These are phyloP conservation scores for Massarina eburnea DNA, from an alignment of 2,329 filamentous ascomycete species.

Conservation along the genomic window DNA sequence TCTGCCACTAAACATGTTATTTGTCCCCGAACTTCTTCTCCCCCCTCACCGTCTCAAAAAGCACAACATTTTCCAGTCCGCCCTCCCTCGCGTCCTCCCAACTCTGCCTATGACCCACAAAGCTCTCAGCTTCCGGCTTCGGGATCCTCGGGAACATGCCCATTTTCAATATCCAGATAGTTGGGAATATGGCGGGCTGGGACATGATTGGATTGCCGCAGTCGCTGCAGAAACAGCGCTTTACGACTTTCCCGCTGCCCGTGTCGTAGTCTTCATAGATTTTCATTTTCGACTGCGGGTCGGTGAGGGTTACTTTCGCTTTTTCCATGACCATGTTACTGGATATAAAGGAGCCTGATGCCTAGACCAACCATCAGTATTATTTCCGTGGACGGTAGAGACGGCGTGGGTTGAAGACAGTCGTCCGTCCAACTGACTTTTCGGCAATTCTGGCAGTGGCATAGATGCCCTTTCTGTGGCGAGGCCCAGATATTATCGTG, in stretches of 20 bases:
- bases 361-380: neutral
- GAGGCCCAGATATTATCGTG: constrained; percentile 51
- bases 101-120: constrained; percentile 46
- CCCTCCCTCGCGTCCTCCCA: constrained; percentile 42
- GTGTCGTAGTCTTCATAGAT: constrained; percentile 50
- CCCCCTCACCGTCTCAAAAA: constrained; percentile 45
- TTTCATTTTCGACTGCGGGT: constrained; percentile 49
- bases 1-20: neutral
- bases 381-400: neutral
- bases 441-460: constrained; percentile 56
- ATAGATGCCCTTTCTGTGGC: constrained; percentile 29
- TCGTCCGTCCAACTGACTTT: constrained; percentile 47
- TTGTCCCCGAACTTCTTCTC: constrained; percentile 41
- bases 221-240: constrained; percentile 52
- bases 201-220: constrained; percentile 54
- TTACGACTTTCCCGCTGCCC: constrained; percentile 49
- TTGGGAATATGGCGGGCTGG: constrained; percentile 42
- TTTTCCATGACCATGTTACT: constrained; percentile 47
- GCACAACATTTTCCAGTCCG: constrained; percentile 38
- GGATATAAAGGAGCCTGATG: constrained; percentile 46
- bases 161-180: constrained; percentile 54
- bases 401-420: too few relatives aligned
- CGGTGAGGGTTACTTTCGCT: constrained; percentile 50
- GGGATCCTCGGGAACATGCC: constrained; percentile 54
- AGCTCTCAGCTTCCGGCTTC: constrained; percentile 49